Base-by-base conservation (phyloP, 2,329 filamentous ascomycete genomes). In the Cladosporium sp. region DNA sequence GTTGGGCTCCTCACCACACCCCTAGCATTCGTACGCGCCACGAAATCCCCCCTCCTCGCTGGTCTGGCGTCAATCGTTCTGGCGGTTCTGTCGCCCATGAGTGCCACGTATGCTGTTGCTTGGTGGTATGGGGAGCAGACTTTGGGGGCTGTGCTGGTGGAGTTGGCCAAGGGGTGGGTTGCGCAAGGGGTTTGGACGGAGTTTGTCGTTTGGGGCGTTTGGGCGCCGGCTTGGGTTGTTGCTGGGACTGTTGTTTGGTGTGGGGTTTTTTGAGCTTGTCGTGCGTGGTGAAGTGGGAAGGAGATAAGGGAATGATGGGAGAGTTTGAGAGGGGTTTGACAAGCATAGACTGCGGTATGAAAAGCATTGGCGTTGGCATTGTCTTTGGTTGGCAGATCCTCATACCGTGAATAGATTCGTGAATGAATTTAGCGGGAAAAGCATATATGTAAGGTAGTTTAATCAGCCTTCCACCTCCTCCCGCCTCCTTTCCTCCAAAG, bases 1-100 rank as follows among this genome's bases (percentile, higher is more conserved):
- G 76, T 96, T 43, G 93, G 93, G 32, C 72, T 97, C 2, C 72
- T 92, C 39, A 83, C 88, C 38, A 74, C 80, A 3, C 92, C 92
- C 0, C 74, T 97, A 12, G 84, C 83, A n/a, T 96, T 95, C 65
- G 74, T 85, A 15, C 76, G 70, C 7, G 15, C 38, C 11, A 47
- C 35, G 25, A 18, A 33, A 7, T 48, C 62, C 64, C 16, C 9
- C 3, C 9, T 35, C 6, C 32, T 35, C 32, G 32, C n/a, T n/a
- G n/a, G n/a, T n/a, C n/a, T n/a, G n/a, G 18, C 19, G 4, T 35
- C 15, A 4, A 12, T 36, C 1, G 32, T 45, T 7, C 3, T 45
- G 42, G 42, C 36, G 36, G 36, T 27, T 0, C 22, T 61, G 15
- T 57, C 57, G 2, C 29, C 55, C 2, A 50, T 47, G 43, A 49